Conservation (phyloP, 2,329 filamentous ascomycete genomes). For the Alternaria ventricosa region DNA sequence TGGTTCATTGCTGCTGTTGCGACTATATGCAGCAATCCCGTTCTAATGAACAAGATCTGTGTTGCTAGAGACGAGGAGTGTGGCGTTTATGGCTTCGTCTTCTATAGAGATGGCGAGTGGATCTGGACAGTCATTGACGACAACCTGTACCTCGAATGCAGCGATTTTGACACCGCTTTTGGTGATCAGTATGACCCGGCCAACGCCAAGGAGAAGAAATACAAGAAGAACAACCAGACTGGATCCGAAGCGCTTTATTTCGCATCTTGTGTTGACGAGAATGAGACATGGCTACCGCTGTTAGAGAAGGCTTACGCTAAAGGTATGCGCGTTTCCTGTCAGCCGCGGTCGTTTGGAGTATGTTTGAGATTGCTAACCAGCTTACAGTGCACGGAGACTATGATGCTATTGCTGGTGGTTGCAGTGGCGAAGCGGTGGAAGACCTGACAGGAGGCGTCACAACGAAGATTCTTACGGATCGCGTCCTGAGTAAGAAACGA, state of each 20-base stretch:
- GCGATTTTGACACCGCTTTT: constrained; percentile 76
- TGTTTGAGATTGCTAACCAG: not conserved
- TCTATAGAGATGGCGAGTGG: constrained; percentile 72
- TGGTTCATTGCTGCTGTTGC: constrained; percentile 85
- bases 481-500: constrained; percentile 76
- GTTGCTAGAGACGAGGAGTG: constrained; percentile 74
- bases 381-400: constrained; percentile 74
- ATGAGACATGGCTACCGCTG: constrained; percentile 82
- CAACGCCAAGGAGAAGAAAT: constrained; percentile 63
- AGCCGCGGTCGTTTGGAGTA: not conserved
- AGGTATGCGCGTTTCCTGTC: constrained; percentile 5
- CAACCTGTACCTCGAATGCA: constrained; percentile 79
- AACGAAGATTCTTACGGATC: constrained; percentile 68
- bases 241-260: constrained; percentile 81
- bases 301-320: constrained; percentile 86
- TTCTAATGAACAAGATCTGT: constrained; percentile 74
- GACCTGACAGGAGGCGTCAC: constrained; percentile 72
- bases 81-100: constrained; percentile 86
- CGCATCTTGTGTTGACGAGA: constrained; percentile 73
- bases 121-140: constrained; percentile 90
- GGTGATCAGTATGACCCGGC: constrained; percentile 70
- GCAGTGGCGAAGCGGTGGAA: constrained; percentile 63
- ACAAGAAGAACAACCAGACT: constrained; percentile 72
- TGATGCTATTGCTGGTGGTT: constrained; percentile 72
- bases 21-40: constrained; percentile 74